Evolutionary conservation across 257 asterid genomes (phyloP), one percentile per base, ranked within the genome.

Genomic region (Solanum boliviense): DNA sequence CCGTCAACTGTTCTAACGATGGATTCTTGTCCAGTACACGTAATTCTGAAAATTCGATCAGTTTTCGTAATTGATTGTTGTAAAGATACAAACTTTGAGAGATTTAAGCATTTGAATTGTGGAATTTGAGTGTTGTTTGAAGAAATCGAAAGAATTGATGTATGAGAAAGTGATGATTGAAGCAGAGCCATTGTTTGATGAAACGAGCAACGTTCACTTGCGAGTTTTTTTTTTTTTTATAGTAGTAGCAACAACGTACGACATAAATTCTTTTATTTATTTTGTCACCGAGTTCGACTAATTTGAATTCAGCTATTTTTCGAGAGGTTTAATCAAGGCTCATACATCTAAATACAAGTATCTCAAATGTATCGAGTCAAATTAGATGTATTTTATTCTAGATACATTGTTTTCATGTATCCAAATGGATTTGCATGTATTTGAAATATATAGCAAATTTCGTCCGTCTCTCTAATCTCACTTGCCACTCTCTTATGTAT

Each of bases 11-110:
- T 81, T 56, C 85, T 93, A 15, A 68, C 27, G 20, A 67, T 87
- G 7, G 86, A n/a, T 36, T 85, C 94, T 38, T 91, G 88, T 27
- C 86, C 91, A 31, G 89, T 86, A 89, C 97, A 93, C 76, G 67
- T 92, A 73, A 91, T 67, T 88, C 86, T 87, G 85, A 90, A 84
- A 16, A 67, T 3, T 6, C 67, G 71, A 20, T 52, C 39, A 79
- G 58, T 83, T 3, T 46, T 35, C 46, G 75, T 21, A 52, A 52
- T 65, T 6, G 90, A 89, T 48, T 31, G 44, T 23, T 41, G 87
- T 32, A 71, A 87, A 72, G 88, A 56, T 46, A 71, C 52, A 12
- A 87, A 23, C 1, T 73, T 87, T 31, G 84, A 76, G 31, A 20
- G 39, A 67, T 74, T 52, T 20, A 74, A 87, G 68, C 13, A n/a